Evolutionary conservation across 169 alveolate species (phyloP).

Genomic region (Blepharisma undulans): DNA sequence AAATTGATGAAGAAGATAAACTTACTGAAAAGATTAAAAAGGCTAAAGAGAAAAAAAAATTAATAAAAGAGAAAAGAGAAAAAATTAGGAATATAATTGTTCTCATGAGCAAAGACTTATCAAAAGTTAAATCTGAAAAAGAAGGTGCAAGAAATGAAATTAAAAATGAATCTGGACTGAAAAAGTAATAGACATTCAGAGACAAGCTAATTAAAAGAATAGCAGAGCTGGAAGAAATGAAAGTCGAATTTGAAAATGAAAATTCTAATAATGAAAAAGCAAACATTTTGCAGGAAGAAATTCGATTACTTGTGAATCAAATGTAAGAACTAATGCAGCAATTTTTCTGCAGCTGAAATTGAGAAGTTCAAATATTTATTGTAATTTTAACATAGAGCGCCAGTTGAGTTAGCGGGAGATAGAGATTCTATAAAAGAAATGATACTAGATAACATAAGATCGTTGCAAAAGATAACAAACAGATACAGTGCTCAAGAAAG

Average conservation of each 20-base stretch:
- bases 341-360: neutral
- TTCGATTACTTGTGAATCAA: neutral
- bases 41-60: neutral
- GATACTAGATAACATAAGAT: neutral
- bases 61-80: neutral
- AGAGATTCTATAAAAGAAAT: neutral
- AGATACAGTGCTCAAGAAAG: neutral
- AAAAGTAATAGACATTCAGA: neutral
- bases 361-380: neutral
- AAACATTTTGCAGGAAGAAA: neutral
- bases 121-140: neutral
- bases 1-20: neutral
- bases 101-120: neutral
- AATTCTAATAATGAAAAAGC: neutral
- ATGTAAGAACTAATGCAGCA: neutral
- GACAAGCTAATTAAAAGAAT: no score
- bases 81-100: neutral
- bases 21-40: neutral
- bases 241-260: no score
- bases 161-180: neutral
- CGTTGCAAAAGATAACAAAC: neutral
- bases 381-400: neutral
- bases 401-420: neutral
- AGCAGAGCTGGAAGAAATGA: neutral
- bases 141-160: neutral